Base-by-base conservation (phyloP, 805 yeast species). In the Yarrowia phangngaensis region DNA sequence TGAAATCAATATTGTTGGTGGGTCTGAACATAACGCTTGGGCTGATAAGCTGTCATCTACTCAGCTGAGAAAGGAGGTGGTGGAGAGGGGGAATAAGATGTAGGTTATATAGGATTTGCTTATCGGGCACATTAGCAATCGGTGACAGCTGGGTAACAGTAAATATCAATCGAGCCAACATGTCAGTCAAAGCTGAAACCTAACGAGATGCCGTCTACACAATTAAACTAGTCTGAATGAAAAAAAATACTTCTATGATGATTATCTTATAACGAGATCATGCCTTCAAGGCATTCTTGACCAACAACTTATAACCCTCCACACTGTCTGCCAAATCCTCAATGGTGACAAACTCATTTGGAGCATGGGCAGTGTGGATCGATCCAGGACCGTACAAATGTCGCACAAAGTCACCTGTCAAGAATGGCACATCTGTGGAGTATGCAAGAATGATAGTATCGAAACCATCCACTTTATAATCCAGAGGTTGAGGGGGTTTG, bases 21-120 rank as follows among this genome's bases (percentile, higher is more conserved):
- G 68, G 16, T 72, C 69, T 32, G 69, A 63, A 3, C 69, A 68
- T 35, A 64, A 66, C 26, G 52, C 55, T 19, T 83, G 82, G 75
- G 68, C 72, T 41, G 84, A 80, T 20, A 90, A 90, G 61, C 61
- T 90, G 51, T 88, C 96, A 58, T 86, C 95, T 51, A 90, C 97
- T 0, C 81, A 82, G 51, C 63, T 85, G 40, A 74, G 97, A 56
- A 69, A 70, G 54, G 55, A 49, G 16, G 72, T 68, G 26, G 23
- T 60, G 13, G 60, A 58, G 30, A 43, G 41, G 32, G 30, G 28
- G 27, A 15, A 19, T 3, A 43, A 15, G 16, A 7, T 13, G 15
- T 34, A 29, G 33, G n/a, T n/a, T n/a, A n/a, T n/a, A n/a, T n/a
- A n/a, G n/a, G n/a, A 24, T 24, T 9, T 24, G 9, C 12, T 24